These are phyloP conservation scores for Phytophthora multivora DNA, from an alignment of 352 stramenopile species.

Conservation along the genomic window DNA sequence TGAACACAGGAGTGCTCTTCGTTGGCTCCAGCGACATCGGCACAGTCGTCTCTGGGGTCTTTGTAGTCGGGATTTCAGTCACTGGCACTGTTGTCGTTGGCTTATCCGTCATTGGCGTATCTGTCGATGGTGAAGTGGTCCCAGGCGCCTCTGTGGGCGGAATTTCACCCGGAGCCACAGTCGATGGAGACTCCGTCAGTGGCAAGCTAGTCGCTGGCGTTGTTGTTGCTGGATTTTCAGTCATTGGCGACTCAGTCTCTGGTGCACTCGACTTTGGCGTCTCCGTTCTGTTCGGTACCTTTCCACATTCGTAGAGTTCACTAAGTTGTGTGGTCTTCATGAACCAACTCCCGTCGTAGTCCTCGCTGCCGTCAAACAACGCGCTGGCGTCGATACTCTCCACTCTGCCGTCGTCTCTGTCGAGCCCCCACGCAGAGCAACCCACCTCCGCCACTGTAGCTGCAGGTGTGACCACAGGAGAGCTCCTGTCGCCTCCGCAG, in stretches of 20 bases:
- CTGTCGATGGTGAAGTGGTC: too few species aligned
- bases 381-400: conserved; percentile 26
- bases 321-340: conserved; percentile 23
- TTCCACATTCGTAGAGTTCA: conserved; percentile 32
- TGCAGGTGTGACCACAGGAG: background rate
- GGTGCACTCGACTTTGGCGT: conserved; percentile 3
- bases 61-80: conserved; percentile 1
- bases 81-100: background rate
- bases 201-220: conserved; percentile 6
- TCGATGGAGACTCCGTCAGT: background rate
- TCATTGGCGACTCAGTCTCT: too few species aligned
- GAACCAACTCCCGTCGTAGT: conserved; percentile 38
- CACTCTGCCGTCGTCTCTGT: conserved; percentile 11
- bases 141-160: background rate
- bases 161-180: too few species aligned
- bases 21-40: background rate
- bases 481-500: conserved; percentile 12
- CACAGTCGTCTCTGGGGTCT: background rate
- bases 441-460: conserved; percentile 8
- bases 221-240: conserved; percentile 1
- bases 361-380: conserved; percentile 25
- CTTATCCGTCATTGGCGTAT: background rate
- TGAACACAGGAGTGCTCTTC: too few species aligned
- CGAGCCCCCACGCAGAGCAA: conserved; percentile 24
- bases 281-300: conserved; percentile 5